Conservation (phyloP, 2,329 filamentous ascomycete genomes). For the Periconia digitata region DNA sequence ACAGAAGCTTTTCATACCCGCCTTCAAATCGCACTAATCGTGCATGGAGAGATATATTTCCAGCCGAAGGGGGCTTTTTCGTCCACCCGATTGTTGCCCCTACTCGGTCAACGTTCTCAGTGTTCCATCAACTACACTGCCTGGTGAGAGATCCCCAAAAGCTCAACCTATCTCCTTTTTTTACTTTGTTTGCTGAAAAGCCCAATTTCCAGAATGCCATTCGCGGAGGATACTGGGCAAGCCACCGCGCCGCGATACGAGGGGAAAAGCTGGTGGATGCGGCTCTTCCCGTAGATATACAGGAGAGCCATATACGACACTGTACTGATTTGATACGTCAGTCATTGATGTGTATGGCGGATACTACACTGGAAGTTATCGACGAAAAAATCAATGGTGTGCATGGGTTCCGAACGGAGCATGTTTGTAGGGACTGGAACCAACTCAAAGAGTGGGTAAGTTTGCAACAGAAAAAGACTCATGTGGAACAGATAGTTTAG, state of each 20-base stretch:
- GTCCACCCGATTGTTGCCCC: background rate
- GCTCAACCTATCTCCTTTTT: too few relatives aligned
- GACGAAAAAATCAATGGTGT: background rate
- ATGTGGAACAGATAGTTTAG: constrained; percentile 2
- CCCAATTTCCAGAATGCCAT: background rate
- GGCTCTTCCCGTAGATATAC: background rate
- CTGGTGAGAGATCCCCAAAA: background rate
- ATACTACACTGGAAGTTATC: background rate
- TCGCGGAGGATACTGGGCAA: constrained; percentile 1
- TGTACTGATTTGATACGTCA: constrained; percentile 2
- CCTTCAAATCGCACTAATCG: background rate
- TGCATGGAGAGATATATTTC: constrained; percentile 1
- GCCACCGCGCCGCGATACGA: background rate
- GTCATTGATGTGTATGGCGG: constrained; percentile 1
- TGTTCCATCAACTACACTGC: constrained; percentile 4
- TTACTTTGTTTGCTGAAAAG: too few relatives aligned
- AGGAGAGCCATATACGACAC: background rate
- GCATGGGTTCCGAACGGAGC: background rate
- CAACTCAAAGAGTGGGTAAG: background rate
- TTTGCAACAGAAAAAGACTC: background rate
- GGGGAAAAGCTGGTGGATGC: background rate
- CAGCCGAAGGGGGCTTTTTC: background rate
- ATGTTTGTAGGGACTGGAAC: constrained; percentile 2
- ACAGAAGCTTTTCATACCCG: background rate
- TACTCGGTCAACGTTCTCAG: background rate